A percentile compares a stretch with the other conserved stretches of the same genome.
These are phyloP conservation scores for Paraphoma sp. DNA, from an alignment of 2,329 filamentous ascomycete species.

Conservation along the genomic window DNA sequence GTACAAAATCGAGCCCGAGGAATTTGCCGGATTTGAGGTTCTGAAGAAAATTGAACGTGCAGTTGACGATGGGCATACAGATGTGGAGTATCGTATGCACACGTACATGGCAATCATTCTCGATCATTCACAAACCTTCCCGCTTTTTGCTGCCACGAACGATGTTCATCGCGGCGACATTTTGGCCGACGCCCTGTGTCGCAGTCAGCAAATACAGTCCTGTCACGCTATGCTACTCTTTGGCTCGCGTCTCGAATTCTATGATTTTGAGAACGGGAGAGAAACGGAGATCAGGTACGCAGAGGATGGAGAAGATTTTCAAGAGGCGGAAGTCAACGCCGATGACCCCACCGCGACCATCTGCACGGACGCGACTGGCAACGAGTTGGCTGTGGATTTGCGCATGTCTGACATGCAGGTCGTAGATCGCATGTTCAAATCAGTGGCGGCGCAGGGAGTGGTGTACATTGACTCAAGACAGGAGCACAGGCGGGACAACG, in stretches of 20 bases:
- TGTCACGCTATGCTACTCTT: slow-evolving; percentile 33
- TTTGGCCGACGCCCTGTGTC: slow-evolving; percentile 23
- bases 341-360: neutral
- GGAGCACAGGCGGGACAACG: neutral
- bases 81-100: slow-evolving; percentile 9
- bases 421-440: slow-evolving; percentile 9
- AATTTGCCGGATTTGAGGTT: slow-evolving; percentile 31
- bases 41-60: neutral
- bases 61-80: neutral
- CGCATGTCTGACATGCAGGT: neutral
- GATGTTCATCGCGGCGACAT: slow-evolving; percentile 26
- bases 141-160: slow-evolving; percentile 11
- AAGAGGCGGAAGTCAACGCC: neutral
- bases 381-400: slow-evolving; percentile 13
- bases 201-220: slow-evolving; percentile 13
- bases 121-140: slow-evolving; percentile 24
- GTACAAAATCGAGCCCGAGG: slow-evolving; percentile 21
- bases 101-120: slow-evolving; percentile 33
- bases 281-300: neutral
- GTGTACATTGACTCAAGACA: slow-evolving; percentile 1
- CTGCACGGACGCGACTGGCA: neutral
- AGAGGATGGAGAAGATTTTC: neutral
- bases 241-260: slow-evolving; percentile 32
- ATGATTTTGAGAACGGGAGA: slow-evolving; percentile 21
- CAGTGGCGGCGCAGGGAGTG: slow-evolving; percentile 3